Base-by-base conservation (phyloP, 78 protist genomes). In the Capsaspora owczarzaki region DNA sequence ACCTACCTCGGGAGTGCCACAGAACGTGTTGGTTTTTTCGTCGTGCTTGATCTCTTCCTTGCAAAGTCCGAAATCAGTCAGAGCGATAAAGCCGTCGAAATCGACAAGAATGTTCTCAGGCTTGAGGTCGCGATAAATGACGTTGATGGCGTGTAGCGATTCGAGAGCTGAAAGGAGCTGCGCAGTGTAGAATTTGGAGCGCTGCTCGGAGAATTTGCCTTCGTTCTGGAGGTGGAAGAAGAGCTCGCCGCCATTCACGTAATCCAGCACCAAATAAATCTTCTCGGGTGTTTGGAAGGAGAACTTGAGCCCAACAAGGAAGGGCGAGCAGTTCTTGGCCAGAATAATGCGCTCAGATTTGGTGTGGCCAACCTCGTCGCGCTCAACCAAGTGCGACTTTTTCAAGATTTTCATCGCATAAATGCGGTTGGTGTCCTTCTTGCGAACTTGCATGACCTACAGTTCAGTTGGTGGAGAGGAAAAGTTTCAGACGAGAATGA, bases 1-100 rank as follows among this genome's bases (percentile, higher is more conserved):
- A 56, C 20, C 10, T 60, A 60, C 66, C 79, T 97, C 98, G 8
- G 99, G 98, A 0, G 98, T 97, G 31, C 99, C 99, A 75, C 99
- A 97, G 84, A 97, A 93, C 1, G 99, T 95, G 38, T 61, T 79
- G 44, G 95, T 89, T 56, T 56, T 84, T 47, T 79, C 89, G 42
- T 38, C 22, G 22, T 74, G 76, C 43, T 61, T 20, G 0, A 61
- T 25, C 38, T 61, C 46, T 40, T 78, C 82, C 53, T 78, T 78
- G 82, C 74, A 78, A 23, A 93, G 89, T 31, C 95, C 98, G 49
- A 95, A 95, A 61, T 95, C 98, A 1, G 96, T 84, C 82, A 95
- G 85, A 25, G 87, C 78, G 12, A 95, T 89, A 86, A 93, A 96
- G 29, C 97, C 97, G 6, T 79, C 82, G 25, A 40, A 63, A 81